phyloP scores from a whole-genome alignment of 208 protist species.

The Angomonas ambiguus region DNA sequence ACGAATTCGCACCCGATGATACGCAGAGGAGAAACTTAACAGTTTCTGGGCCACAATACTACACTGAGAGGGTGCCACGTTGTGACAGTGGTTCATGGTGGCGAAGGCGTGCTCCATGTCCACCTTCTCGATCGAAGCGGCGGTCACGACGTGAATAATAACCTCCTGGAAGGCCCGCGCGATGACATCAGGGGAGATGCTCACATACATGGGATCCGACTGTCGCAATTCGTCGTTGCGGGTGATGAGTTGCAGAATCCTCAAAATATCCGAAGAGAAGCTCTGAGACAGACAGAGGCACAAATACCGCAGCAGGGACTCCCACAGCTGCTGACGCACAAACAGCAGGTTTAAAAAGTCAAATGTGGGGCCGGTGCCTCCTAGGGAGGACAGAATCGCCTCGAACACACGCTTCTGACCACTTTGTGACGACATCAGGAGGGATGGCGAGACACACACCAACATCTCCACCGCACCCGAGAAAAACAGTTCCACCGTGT shows the following conservation, averaged over 20 bases:
- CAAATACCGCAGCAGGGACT: conserved; percentile 48
- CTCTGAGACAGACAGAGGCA: conserved; percentile 49
- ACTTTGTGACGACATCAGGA: conserved; percentile 50
- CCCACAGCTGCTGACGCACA: conserved; percentile 49
- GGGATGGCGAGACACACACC: conserved; percentile 43
- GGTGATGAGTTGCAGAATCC: conserved; percentile 52
- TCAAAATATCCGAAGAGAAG: conserved; percentile 47
- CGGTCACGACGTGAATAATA: conserved; percentile 43
- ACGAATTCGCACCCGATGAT: conserved; percentile 85
- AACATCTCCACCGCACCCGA: conserved; percentile 53
- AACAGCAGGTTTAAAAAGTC: conserved; percentile 36
- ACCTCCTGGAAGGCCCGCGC: conserved; percentile 60
- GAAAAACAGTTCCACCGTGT: conserved; percentile 51
- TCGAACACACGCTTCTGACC: conserved; percentile 48
- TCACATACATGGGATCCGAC: conserved; percentile 13
- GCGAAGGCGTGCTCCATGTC: conserved; percentile 55
- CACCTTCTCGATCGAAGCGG: conserved; percentile 31
- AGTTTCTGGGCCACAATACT: conserved; percentile 36
- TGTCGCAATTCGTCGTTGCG: conserved; percentile 22
- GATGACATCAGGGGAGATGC: conserved; percentile 24
- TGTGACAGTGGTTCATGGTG: conserved; percentile 47
- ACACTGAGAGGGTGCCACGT: conserved; percentile 32
- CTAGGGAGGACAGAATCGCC: conserved; percentile 43
- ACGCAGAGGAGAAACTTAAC: conserved; percentile 74
- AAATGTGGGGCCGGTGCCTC: conserved; percentile 26